Conservation (phyloP, 352 stramenopile species). For the Phytophthora multivora region DNA sequence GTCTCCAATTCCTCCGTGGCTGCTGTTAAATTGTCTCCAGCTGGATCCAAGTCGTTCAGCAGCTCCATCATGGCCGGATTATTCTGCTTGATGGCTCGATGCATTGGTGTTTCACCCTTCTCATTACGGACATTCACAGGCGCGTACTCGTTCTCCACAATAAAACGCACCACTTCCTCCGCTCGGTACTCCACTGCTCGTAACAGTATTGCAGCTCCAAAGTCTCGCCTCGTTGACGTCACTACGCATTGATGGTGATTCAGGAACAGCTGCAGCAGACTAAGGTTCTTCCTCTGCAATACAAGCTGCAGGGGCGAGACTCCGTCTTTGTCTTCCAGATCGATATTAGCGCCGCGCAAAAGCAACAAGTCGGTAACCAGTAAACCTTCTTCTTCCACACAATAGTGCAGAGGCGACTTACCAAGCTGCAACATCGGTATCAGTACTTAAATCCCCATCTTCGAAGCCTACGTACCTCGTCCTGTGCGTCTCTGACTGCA, state of each 20-base stretch:
- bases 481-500: constrained; percentile 8
- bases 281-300: constrained; percentile 13
- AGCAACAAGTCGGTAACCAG: constrained; percentile 33
- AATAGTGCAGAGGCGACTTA: constrained; percentile 33
- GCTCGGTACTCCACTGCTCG: constrained; percentile 6
- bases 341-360: constrained; percentile 18
- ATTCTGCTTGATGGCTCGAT: constrained; percentile 15
- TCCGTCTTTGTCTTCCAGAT: constrained; percentile 18
- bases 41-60: constrained; percentile 17
- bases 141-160: constrained; percentile 32
- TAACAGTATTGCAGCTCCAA: constrained; percentile 13
- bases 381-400: constrained; percentile 27
- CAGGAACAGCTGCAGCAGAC: constrained; percentile 33
- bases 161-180: constrained; percentile 13
- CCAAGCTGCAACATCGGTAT: constrained; percentile 13
- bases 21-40: constrained; percentile 3
- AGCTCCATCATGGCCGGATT: constrained; percentile 18
- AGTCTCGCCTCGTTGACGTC: constrained; percentile 20
- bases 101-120: constrained; percentile 21
- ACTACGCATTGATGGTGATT: constrained; percentile 34
- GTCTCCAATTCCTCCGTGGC: constrained; percentile 4
- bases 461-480: constrained; percentile 15
- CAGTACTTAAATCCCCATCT: background rate
- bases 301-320: constrained; percentile 9
- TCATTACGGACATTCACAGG: constrained; percentile 4